A percentile compares a stretch with the other conserved stretches of the same genome.
These are phyloP conservation scores for Saccharomycodes ludwigii DNA, from an alignment of 805 yeast genomes.

Conservation along the genomic window DNA sequence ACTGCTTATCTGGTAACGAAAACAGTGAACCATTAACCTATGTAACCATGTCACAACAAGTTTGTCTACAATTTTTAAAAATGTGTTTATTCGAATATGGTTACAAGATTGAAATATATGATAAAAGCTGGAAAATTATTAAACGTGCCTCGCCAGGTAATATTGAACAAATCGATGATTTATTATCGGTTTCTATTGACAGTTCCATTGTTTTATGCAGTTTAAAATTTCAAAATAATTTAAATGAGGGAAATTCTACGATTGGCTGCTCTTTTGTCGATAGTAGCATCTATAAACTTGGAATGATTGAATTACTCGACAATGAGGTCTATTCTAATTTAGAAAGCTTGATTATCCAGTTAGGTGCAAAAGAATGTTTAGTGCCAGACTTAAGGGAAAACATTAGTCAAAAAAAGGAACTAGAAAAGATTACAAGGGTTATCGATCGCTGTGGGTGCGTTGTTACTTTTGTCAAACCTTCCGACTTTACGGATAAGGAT, in stretches of 20 bases:
- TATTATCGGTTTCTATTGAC: constrained; percentile 37
- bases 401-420: constrained; percentile 26
- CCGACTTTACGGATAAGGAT: constrained; percentile 52
- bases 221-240: constrained; percentile 24
- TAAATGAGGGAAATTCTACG: constrained; percentile 26
- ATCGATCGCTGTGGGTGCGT: constrained; percentile 72
- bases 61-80: constrained; percentile 51
- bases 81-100: constrained; percentile 60
- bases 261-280: constrained; percentile 78
- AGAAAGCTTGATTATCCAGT: constrained; percentile 76
- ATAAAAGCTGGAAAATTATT: constrained; percentile 44
- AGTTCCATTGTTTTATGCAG: constrained; percentile 42
- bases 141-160: constrained; percentile 85
- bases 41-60: constrained; percentile 68
- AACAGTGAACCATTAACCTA: constrained; percentile 26
- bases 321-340: constrained; percentile 79
- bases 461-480: constrained; percentile 42
- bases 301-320: constrained; percentile 71
- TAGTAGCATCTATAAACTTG: constrained; percentile 50
- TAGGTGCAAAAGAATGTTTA: constrained; percentile 79
- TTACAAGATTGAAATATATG: constrained; percentile 70
- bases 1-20: constrained; percentile 34
- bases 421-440: constrained; percentile 53
- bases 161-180: constrained; percentile 61
- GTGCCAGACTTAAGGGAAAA: constrained; percentile 30